Conservation (phyloP, 306 rosid genomes). For the Leucaena leucocephala region DNA sequence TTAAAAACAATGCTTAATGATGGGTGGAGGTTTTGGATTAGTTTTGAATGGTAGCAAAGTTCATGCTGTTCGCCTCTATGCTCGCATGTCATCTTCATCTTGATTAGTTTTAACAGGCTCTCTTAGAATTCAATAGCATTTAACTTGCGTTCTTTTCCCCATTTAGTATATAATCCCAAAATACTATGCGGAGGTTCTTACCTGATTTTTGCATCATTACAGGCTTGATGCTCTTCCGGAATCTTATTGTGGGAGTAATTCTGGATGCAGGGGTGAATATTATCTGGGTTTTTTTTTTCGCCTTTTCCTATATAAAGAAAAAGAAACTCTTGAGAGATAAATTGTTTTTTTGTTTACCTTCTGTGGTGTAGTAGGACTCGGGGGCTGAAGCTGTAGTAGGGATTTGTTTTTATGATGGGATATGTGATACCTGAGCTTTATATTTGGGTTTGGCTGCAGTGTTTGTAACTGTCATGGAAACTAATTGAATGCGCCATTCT, state of each 20-base stretch:
- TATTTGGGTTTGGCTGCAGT: conserved; percentile 50
- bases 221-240: conserved; percentile 65
- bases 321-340: conserved; percentile 35
- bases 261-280: conserved; percentile 98
- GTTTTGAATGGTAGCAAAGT: conserved; percentile 20
- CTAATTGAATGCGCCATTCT: conserved; percentile 44
- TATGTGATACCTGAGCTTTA: conserved; percentile 57
- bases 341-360: conserved; percentile 50
- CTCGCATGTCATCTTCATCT: neutral
- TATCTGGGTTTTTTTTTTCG: conserved; percentile 62
- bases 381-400: conserved; percentile 60
- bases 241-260: conserved; percentile 58
- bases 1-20: neutral
- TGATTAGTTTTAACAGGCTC: neutral
- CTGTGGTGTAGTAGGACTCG: conserved; percentile 54
- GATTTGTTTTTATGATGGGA: conserved; percentile 50
- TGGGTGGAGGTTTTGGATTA: neutral
- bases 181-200: neutral
- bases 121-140: neutral
- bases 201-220: conserved; percentile 23
- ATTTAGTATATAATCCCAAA: neutral
- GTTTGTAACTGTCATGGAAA: conserved; percentile 55
- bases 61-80: neutral
- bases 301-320: neutral
- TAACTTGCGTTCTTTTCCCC: neutral